These are phyloP conservation scores for Populus hybrid DNA, from an alignment of 441 rosid species.

Conservation along the genomic window DNA sequence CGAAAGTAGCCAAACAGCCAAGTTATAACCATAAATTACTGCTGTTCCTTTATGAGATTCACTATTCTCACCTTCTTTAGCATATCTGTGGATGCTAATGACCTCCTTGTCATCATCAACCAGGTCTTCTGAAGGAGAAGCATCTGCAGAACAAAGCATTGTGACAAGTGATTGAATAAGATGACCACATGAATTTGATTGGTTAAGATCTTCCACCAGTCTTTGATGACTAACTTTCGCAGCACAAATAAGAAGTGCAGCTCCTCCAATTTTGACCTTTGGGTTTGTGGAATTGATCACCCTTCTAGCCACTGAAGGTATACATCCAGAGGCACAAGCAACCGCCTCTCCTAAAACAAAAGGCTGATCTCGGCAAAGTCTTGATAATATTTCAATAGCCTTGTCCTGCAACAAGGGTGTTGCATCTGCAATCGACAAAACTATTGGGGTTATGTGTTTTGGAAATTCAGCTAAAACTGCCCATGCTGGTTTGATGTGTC, in stretches of 20 bases:
- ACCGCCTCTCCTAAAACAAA: slow-evolving; percentile 77
- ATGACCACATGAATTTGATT: slow-evolving; percentile 55
- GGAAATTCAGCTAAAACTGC: slow-evolving; percentile 86
- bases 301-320: slow-evolving; percentile 69
- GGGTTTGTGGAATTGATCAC: slow-evolving; percentile 56
- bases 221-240: slow-evolving; percentile 85
- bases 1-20: slow-evolving; percentile 94
- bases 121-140: slow-evolving; percentile 49
- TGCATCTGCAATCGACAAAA: slow-evolving; percentile 71
- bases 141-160: slow-evolving; percentile 57
- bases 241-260: slow-evolving; percentile 93
- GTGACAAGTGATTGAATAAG: slow-evolving; percentile 83
- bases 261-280: slow-evolving; percentile 93
- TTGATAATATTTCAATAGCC: slow-evolving; percentile 88
- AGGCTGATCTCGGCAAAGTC: slow-evolving; percentile 86
- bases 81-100: slow-evolving; percentile 62
- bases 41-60: slow-evolving; percentile 48
- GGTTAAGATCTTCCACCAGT: slow-evolving; percentile 85
- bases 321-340: slow-evolving; percentile 61
- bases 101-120: slow-evolving; percentile 45
- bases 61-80: slow-evolving; percentile 52
- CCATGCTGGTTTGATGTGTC: slow-evolving; percentile 89
- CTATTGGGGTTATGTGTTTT: slow-evolving; percentile 76
- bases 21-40: slow-evolving; percentile 64
- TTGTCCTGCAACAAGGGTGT: slow-evolving; percentile 88